Evolutionary conservation across 352 stramenopile genomes (phyloP), one percentile per base, ranked within the genome.

Genomic region (Phytophthora sansomeana): DNA sequence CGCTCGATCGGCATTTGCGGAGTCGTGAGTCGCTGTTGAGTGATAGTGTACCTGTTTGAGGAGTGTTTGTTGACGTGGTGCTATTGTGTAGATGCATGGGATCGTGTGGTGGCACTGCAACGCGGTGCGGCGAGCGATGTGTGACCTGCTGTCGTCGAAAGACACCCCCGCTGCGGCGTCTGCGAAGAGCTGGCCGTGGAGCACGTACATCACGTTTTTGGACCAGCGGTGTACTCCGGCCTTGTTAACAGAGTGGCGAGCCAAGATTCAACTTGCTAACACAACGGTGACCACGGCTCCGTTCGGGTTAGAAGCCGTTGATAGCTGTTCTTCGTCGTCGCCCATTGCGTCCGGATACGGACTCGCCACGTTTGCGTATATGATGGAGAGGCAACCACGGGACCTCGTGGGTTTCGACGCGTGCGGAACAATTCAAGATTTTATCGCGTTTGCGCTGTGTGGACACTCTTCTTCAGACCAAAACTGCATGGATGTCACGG

Each of bases 351-450:
- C 78, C 2, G 85, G 85, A 0, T 91, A 92, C 50, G 85, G 81
- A 1, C 64, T 93, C 10, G 83, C 83, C 26, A 88, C 79, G 6
- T 93, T 77, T 52, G 75, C 81, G 11, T 78, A 90, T 38, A 78
- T 79, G 30, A 17, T 91, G 39, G 36, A 67, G 26, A 67, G 56
- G 0, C 47, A 67, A 2, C 59, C 77, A 1, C 48, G 35, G 1
- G 43, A 64, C 13, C 51, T 92, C 0, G 43, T 58, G 16, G 57
- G 44, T 0, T 92, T 78, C 46, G 85, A 93, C 36, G 60, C 75
- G 6, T 93, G 83, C 52, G 85, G 85, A 9, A 93, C 83, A 8
- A 91, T 93, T 52, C 80, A 87, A 58, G 85, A 93, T 44, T 71
- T 93, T 1, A 51, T 93, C 0, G 77, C 75, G 13, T 92, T 91